Base-by-base conservation (phyloP, 768 basidiomycete species). In the Mycena galericulata region DNA sequence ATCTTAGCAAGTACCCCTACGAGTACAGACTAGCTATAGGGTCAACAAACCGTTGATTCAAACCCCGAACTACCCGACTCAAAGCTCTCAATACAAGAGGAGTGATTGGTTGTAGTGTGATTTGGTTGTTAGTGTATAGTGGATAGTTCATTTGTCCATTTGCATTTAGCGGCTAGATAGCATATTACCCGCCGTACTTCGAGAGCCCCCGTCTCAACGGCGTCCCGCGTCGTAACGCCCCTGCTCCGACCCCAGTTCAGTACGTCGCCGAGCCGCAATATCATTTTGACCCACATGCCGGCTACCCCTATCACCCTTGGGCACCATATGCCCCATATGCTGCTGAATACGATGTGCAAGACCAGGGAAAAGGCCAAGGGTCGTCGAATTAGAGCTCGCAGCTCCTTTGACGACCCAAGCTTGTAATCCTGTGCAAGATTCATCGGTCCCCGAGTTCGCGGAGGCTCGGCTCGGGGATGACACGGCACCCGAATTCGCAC, bases 281-380 rank as follows among this genome's bases (percentile, higher is more conserved):
- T 27, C 4, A 49, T 17, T 49, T 49, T 24, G 59, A 40, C 18
- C 59, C 47, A 22, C 49, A 38, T 27, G 46, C 47, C 30, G n/a
- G 12, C 38, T 27, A 36, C 54, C 32, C 32, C 34, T 56, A 27
- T 22, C 22, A 40, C 20, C 32, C 51, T 30, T 49, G 18, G 46
- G 22, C 22, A 10, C 46, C 12, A 49, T 49, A 14, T 6, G 26
- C 32, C 5, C 29, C 22, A 10, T 2, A 43, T 8, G 51, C 29
- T 4, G 7, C 41, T 17, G 22, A 6, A 3, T 64, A 55, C 41
- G 50, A n/a, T 17, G 43, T 20, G 40, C 5, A 46, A 14, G 65
- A 66, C 26, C 65, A 66, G 65, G 65, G 65, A 66, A 66, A 66
- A 34, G 66, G 58, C 22, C 32, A 47, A 26, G 66, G 59, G 66